phyloP scores from a whole-genome alignment of 768 basidiomycete genomes.

The Mycena rebaudengoi region DNA sequence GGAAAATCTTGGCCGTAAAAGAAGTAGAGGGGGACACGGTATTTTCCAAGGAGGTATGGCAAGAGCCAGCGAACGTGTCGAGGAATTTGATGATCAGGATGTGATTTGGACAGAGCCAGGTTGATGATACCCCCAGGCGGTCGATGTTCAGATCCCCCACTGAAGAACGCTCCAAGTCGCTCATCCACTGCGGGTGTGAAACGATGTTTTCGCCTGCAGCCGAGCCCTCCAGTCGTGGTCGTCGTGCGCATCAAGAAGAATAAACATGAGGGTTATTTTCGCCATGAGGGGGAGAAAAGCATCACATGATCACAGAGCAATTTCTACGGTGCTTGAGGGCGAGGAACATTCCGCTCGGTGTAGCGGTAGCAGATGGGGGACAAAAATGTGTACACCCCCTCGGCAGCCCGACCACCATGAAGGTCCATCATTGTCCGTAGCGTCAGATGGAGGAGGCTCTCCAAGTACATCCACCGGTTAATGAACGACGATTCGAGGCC shows the following conservation, averaged over 20 bases:
- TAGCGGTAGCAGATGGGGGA: constrained; percentile 14
- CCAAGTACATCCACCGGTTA: constrained; percentile 17
- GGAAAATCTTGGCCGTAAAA: constrained; percentile 18
- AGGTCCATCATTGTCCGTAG: constrained; percentile 9
- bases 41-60: constrained; percentile 8
- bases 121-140: constrained; percentile 23
- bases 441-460: constrained; percentile 19
- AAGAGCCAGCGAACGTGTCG: constrained; percentile 20
- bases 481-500: constrained; percentile 13
- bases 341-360: constrained; percentile 12
- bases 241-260: constrained; percentile 13
- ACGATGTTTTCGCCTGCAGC: background rate
- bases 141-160: constrained; percentile 20
- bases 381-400: constrained; percentile 2
- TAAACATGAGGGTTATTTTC: constrained; percentile 11
- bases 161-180: constrained; percentile 20
- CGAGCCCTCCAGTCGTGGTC: constrained; percentile 10
- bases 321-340: background rate
- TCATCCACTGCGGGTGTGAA: constrained; percentile 18
- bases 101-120: constrained; percentile 9
- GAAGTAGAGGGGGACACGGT: constrained; percentile 24
- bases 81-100: constrained; percentile 15
- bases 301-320: constrained; percentile 19
- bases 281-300: constrained; percentile 23
- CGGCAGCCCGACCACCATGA: constrained; percentile 11